phyloP scores from a whole-genome alignment of 345 rosid genomes.

The Sonneratia alba region DNA sequence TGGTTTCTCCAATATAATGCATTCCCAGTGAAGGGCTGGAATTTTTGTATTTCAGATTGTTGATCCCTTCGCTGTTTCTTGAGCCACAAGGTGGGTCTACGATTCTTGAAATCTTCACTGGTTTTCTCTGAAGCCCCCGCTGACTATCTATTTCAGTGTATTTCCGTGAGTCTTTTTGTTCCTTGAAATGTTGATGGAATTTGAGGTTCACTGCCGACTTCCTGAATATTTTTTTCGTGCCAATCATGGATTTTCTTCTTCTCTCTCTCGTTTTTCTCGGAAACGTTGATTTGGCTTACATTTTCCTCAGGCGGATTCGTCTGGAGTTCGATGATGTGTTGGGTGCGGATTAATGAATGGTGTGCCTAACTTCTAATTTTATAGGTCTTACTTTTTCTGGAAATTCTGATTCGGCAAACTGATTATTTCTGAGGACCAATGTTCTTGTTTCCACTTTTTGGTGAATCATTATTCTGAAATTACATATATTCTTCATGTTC shows the following conservation, averaged over 20 bases:
- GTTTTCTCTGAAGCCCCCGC: not conserved
- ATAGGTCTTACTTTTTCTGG: not conserved
- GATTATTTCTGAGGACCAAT: not conserved
- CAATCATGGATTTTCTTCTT: not conserved
- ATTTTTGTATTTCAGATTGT: not conserved
- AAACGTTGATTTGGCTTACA: not conserved
- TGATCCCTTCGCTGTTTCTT: not conserved
- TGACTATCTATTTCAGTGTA: not conserved
- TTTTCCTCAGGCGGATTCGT: not conserved
- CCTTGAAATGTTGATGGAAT: not conserved
- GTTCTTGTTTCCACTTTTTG: not conserved
- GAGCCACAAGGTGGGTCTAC: not conserved
- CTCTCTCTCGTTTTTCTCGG: not conserved
- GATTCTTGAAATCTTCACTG: not conserved
- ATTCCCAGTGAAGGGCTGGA: not conserved
- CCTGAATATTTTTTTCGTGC: not conserved
- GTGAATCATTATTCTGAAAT: not conserved
- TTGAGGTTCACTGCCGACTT: not conserved
- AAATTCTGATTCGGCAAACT: not conserved
- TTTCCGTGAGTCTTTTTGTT: not conserved
- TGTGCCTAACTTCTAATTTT: conserved; percentile 1
- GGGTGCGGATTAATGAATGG: not conserved
- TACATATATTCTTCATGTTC: not conserved
- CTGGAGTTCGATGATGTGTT: not conserved
- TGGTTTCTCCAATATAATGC: not conserved